These are phyloP conservation scores for Mycena alexandri DNA, from an alignment of 768 basidiomycete species.

Conservation along the genomic window DNA sequence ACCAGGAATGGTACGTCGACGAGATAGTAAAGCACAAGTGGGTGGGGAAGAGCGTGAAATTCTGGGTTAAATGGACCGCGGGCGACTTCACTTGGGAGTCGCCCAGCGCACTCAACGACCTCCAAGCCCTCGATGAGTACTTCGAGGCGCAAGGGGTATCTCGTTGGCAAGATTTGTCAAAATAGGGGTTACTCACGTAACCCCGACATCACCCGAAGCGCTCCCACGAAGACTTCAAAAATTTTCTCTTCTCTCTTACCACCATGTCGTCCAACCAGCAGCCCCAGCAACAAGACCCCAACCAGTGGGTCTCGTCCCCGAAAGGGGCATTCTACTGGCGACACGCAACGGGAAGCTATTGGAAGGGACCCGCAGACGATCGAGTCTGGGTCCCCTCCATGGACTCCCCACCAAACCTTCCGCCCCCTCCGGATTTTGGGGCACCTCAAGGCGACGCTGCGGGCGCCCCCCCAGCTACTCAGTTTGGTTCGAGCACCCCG, in stretches of 20 bases:
- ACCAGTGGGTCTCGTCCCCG: neutral
- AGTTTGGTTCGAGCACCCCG: too few species aligned
- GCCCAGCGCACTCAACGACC: neutral
- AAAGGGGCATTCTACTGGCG: neutral
- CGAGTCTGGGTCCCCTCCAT: conserved; percentile 1
- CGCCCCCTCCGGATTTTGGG: neutral
- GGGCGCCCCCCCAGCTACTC: too few species aligned
- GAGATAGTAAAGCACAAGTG: neutral
- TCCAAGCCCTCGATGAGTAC: neutral
- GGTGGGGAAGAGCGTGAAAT: neutral
- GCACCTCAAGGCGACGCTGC: too few species aligned
- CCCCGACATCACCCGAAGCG: neutral
- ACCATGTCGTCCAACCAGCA: too few species aligned
- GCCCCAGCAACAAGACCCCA: neutral
- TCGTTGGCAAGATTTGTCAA: neutral
- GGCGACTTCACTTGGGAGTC: conserved; percentile 6
- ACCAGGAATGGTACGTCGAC: conserved; percentile 1
- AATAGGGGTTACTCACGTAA: neutral
- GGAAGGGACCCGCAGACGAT: neutral
- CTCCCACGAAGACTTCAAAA: too few species aligned
- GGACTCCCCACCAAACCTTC: neutral
- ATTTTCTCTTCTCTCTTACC: neutral
- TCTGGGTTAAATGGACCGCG: conserved; percentile 6
- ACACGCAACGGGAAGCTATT: neutral
- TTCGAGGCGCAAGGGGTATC: neutral